Conservation (phyloP, 768 basidiomycete species). For the Mycena latifolia region DNA sequence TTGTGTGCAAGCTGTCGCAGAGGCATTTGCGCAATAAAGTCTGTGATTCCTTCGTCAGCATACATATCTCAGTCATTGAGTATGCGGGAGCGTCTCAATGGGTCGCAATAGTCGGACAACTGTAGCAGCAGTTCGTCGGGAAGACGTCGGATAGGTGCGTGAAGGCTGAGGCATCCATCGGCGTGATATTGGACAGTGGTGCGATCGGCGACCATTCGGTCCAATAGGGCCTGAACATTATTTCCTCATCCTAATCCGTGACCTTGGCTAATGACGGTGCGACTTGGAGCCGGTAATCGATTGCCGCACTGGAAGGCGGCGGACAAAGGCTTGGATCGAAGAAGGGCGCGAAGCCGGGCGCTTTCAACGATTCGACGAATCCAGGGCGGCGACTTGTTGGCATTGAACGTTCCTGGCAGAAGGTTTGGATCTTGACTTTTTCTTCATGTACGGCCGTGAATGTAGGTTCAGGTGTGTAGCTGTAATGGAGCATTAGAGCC, state of each 20-base stretch:
- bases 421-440: too few relatives aligned
- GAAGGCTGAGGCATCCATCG: constrained; percentile 2
- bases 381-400: too few relatives aligned
- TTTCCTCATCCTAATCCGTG: constrained; percentile 3
- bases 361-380: too few relatives aligned
- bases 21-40: too few relatives aligned
- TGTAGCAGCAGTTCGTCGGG: constrained; percentile 4
- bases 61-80: too few relatives aligned
- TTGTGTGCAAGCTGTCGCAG: too few relatives aligned
- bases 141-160: constrained; percentile 6
- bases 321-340: constrained; percentile 3
- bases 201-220: constrained; percentile 3
- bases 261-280: not conserved
- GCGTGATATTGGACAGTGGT: constrained; percentile 2
- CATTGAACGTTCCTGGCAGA: too few relatives aligned
- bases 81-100: not conserved
- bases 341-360: not conserved
- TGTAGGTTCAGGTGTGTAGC: too few relatives aligned
- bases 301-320: not conserved
- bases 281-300: not conserved
- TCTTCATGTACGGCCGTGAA: too few relatives aligned
- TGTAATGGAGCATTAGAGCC: too few relatives aligned
- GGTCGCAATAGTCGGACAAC: not conserved
- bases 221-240: not conserved
- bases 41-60: not conserved